These are phyloP conservation scores for Colletotrichum karsti DNA, from an alignment of 2,329 filamentous ascomycete species.

Conservation along the genomic window DNA sequence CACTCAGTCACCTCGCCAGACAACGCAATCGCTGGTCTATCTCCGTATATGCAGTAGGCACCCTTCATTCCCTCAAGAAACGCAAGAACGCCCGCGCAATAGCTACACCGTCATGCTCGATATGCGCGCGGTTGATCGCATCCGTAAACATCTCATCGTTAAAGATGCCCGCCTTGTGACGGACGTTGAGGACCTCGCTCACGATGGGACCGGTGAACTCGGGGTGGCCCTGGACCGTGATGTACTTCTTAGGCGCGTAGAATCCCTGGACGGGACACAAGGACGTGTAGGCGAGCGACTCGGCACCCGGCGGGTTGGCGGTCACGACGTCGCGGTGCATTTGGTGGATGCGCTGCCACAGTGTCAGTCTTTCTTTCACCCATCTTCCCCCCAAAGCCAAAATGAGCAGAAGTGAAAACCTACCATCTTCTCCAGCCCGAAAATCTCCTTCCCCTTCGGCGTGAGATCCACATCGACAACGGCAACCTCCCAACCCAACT, in stretches of 20 bases:
- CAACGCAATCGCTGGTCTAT: constrained; percentile 24
- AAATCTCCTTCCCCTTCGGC: constrained; percentile 74
- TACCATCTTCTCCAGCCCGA: constrained; percentile 70
- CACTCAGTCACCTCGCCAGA: no score
- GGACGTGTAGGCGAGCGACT: constrained; percentile 70
- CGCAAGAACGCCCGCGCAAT: constrained; percentile 79
- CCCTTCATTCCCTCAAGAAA: constrained; percentile 71
- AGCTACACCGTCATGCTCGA: constrained; percentile 81
- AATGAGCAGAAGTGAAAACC: constrained; percentile 23
- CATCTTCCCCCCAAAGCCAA: neutral
- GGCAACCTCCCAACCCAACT: constrained; percentile 82
- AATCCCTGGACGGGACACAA: constrained; percentile 82
- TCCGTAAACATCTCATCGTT: constrained; percentile 73
- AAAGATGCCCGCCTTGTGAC: constrained; percentile 75
- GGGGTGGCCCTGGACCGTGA: constrained; percentile 87
- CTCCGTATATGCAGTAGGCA: neutral
- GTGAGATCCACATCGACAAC: constrained; percentile 76
- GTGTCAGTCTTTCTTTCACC: neutral
- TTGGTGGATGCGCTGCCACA: constrained; percentile 73
- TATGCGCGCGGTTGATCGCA: constrained; percentile 70
- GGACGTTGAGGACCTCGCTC: constrained; percentile 69
- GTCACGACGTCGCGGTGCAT: constrained; percentile 86
- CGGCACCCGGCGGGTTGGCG: constrained; percentile 67
- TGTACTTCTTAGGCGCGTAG: constrained; percentile 71
- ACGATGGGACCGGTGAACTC: constrained; percentile 82